Base-by-base conservation (phyloP, 768 basidiomycete genomes). In the Austroboletus eburneus region DNA sequence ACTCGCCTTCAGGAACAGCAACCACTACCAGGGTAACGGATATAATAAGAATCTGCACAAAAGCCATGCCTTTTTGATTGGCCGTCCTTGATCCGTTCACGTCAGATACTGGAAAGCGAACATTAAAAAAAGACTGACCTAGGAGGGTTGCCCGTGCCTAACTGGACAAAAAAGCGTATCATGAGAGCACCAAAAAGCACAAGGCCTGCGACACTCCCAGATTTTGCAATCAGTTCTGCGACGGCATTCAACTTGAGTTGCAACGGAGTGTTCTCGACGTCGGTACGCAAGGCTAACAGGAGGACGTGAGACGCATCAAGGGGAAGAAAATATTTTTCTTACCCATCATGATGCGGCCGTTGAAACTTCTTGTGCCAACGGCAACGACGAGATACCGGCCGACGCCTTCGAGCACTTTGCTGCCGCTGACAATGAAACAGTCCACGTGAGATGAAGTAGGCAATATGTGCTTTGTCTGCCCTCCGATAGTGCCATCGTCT, bases 311-410 rank as follows among this genome's bases (percentile, higher is more conserved):
- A 22, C 22, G 17, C 23, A 7, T 14, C 8, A 7, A 23, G 20
- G 17, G 22, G n/a, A 42, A 18, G 42, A 35, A 17, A 29, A 25
- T 40, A 36, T 18, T 37, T 23, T 7, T 39, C 85, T 29, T 59
- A 95, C 92, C 87, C 85, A 95, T 95, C 90, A 98, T 92, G 58
- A 97, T 93, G 37, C 92, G 80, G 33, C 96, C 96, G 62, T 97
- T 92, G 69, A 97, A 98, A 55, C 87, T 91, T 69, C 85, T 89
- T 12, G 80, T 81, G 10, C 96, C 96, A 40, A 98, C 91, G 3
- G 91, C 84, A 42, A 96, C 87, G 42, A 97, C 82, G 40, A 99
- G 84, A 58, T 98, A 99, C 48, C 73, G 77, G 22, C 96, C 96
- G 37, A 95, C 86, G 35, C 96, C 96, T 68, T 98, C 96, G 18